Conservation (phyloP, 2,329 filamentous ascomycete species). For the Blastomyces percursus region DNA sequence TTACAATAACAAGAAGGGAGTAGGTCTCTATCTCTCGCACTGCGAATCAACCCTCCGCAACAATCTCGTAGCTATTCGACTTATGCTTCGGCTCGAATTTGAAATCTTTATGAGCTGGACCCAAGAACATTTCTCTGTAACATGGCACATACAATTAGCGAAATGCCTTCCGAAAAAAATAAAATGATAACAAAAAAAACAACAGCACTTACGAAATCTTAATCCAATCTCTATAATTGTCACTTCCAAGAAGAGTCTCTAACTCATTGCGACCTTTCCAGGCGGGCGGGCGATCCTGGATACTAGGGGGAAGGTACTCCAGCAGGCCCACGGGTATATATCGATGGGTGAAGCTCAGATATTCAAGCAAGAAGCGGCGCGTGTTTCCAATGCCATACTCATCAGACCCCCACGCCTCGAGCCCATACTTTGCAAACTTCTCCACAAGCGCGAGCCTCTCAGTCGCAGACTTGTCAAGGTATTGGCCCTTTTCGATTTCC, state of each 20-base stretch:
- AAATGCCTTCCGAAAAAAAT: not conserved
- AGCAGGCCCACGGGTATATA: slow-evolving; percentile 86
- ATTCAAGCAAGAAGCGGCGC: slow-evolving; percentile 84
- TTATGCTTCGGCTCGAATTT: slow-evolving; percentile 97
- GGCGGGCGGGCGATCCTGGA: slow-evolving; percentile 80
- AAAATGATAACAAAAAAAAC: not conserved
- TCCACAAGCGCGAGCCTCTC: slow-evolving; percentile 80
- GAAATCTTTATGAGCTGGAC: slow-evolving; percentile 80
- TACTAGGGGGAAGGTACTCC: slow-evolving; percentile 73
- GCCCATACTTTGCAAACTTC: slow-evolving; percentile 78
- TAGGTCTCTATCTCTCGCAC: not conserved
- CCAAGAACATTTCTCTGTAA: slow-evolving; percentile 88
- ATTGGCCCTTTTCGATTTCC: slow-evolving; percentile 83
- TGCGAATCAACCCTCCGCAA: slow-evolving; percentile 39
- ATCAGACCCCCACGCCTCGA: slow-evolving; percentile 92
- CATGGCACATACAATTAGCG: not conserved
- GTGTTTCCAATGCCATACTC: slow-evolving; percentile 88
- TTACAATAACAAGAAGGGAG: not conserved
- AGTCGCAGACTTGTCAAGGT: slow-evolving; percentile 84
- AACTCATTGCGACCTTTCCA: slow-evolving; percentile 79
- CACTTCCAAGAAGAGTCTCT: slow-evolving; percentile 83
- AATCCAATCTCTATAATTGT: slow-evolving; percentile 95
- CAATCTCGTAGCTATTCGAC: slow-evolving; percentile 78
- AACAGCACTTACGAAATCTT: slow-evolving; percentile 69
- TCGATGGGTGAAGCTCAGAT: slow-evolving; percentile 83